phyloP scores from a whole-genome alignment of 331 rosid species.

The Pyracantha coccinea region DNA sequence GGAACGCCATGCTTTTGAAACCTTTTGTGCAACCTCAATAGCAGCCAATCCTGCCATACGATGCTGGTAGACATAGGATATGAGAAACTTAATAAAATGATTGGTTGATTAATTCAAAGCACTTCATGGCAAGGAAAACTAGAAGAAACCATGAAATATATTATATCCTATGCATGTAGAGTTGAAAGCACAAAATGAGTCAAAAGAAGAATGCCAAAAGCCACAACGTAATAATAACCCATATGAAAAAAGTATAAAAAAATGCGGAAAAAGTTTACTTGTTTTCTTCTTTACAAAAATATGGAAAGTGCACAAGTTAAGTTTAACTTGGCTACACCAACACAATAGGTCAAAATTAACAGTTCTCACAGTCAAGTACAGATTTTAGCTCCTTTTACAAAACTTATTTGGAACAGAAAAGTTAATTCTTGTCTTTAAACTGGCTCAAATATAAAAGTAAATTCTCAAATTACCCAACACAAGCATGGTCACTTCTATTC shows the following conservation, averaged over 20 bases:
- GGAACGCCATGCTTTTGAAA: conserved; percentile 89
- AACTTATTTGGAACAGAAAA: background rate
- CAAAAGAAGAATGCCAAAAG: background rate
- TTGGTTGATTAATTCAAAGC: background rate
- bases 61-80: conserved; percentile 57
- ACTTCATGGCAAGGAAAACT: background rate
- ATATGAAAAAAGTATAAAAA: background rate
- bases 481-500: background rate
- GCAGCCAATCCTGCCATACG: conserved; percentile 99
- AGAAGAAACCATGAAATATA: background rate
- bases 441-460: background rate
- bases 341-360: background rate
- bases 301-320: background rate
- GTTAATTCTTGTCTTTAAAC: background rate
- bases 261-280: background rate
- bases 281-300: background rate
- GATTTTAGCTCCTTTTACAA: background rate
- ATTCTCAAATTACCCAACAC: background rate
- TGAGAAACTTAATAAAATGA: conserved; percentile 6
- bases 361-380: background rate
- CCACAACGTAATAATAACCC: background rate
- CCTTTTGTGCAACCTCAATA: conserved; percentile 94
- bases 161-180: background rate
- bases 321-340: background rate
- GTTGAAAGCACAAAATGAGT: background rate